Base-by-base conservation (phyloP, 768 basidiomycete species). In the Saitozyma sp. region DNA sequence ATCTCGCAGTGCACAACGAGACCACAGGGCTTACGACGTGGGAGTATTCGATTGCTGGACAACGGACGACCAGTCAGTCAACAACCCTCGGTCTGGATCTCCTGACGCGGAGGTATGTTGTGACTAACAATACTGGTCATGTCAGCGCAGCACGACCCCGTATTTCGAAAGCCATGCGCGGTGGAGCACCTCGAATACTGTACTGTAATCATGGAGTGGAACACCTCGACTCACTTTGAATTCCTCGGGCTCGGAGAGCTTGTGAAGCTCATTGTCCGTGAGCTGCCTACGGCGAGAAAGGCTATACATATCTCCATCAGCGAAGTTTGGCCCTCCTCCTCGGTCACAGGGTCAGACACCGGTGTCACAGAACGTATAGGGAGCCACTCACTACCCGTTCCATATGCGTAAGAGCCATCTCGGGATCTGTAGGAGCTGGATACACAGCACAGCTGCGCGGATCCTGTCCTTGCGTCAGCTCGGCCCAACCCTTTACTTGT, bases 41-140 rank as follows among this genome's bases (percentile, higher is more conserved):
- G 9, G 71, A 65, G 50, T 70, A 73, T 48, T 76, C 71, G 63
- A 76, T 70, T 7, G 71, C 74, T 71, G 54, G 9, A 29, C 29
- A 29, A 29, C 29, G 29, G 29, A 29, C 29, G 29, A 29, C 29
- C 29, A 29, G 29, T 29, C 29, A 29, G 29, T 29, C 29, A 29
- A 29, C 29, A 29, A 5, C 29, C 29, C 29, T 29, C 29, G 29
- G 29, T 5, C 2, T 5, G 29, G 5, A 29, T 2, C 29, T 29
- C 29, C 29, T 29, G 29, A 29, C 29, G 29, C 29, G 29, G 29
- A 29, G 29, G 29, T 29, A 29, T 29, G 5, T 2, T 29, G 29
- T 5, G 2, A 29, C 29, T 29, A 2, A 29, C 29, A 29, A 29
- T 29, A 29, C 29, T 29, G 29, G 29, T 29, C 20, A 16, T 6